Evolutionary conservation across 768 basidiomycete species (phyloP).

Genomic region (Chalciporus chontae): DNA sequence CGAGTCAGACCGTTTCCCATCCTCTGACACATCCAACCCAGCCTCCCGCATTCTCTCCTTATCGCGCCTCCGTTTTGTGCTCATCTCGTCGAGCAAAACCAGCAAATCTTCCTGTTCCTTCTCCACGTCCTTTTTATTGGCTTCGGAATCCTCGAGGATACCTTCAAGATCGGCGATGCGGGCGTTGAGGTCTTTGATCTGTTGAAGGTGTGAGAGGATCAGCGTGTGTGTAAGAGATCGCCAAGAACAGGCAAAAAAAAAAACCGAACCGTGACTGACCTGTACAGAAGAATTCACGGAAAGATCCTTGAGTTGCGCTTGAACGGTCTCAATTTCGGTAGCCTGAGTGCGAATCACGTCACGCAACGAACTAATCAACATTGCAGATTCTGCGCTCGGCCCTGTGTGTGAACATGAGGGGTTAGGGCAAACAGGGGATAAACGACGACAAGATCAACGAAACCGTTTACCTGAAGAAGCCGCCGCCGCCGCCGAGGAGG

Average conservation of each 20-base stretch:
- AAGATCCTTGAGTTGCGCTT: constrained; percentile 50
- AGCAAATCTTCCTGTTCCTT: constrained; percentile 97
- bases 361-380: constrained; percentile 79
- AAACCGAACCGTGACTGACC: constrained; percentile 26
- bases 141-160: constrained; percentile 51
- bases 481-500: constrained; percentile 47
- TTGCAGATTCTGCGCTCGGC: constrained; percentile 70
- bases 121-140: constrained; percentile 76
- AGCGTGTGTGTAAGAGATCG: neutral
- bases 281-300: constrained; percentile 36
- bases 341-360: constrained; percentile 80
- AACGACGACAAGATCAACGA: too few species aligned
- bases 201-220: neutral
- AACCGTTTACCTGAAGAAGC: constrained; percentile 64
- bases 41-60: constrained; percentile 72
- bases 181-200: constrained; percentile 46
- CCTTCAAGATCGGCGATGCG: constrained; percentile 45
- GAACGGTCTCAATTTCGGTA: constrained; percentile 70
- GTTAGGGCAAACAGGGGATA: neutral
- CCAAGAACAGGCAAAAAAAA: neutral
- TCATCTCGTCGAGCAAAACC: constrained; percentile 90
- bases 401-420: constrained; percentile 33
- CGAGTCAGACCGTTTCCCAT: too few species aligned
- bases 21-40: constrained; percentile 88
- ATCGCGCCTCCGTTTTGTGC: constrained; percentile 78